Evolutionary conservation across 306 rosid species (phyloP), one percentile per base, ranked within the genome.

Genomic region (Acmispon strigosus): DNA sequence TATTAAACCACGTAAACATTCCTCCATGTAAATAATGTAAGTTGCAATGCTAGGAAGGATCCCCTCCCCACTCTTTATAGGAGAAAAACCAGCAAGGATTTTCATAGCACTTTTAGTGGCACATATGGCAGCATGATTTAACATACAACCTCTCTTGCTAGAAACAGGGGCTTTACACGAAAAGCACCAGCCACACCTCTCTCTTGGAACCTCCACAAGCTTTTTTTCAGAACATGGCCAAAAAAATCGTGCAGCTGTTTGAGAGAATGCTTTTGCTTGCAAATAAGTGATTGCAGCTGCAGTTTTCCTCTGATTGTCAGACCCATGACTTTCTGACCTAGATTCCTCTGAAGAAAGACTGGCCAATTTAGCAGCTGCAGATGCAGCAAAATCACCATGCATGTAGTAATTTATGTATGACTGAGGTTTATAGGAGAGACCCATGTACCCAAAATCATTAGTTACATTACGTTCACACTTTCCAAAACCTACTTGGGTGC

Each of bases 141-240:
- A 80, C 97, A 91, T 87, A 80, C 99, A 94, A 47, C 99, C 99
- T 85, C 87, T 91, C 91, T 87, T 94, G 88, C 99, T 89, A 64
- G 90, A 62, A 65, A 81, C 85, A 48, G 89, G 13, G 19, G 92
- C 85, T 86, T 85, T 89, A 76, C 99, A 94, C 65, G 99, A 89
- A 76, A 91, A 80, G 80, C 99, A 94, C 99, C 99, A 94, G 70
- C 96, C 97, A 87, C 99, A 94, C 81, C 99, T 94, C 87, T 94
- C 99, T 76, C 97, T 94, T 41, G 99, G 97, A 63, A 91, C 96
- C 80, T 94, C 99, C 80, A 91, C 87, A 34, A 81, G 96, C 88
- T 94, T 94, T 80, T 83, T 94, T 72, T 94, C 99, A 71, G 83
- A 83, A 75, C 85, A 85, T 44, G 99, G 99, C 99, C 97, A 94